These are phyloP conservation scores for Aspergillus sojae DNA, from an alignment of 2,329 filamentous ascomycete genomes.

Conservation along the genomic window DNA sequence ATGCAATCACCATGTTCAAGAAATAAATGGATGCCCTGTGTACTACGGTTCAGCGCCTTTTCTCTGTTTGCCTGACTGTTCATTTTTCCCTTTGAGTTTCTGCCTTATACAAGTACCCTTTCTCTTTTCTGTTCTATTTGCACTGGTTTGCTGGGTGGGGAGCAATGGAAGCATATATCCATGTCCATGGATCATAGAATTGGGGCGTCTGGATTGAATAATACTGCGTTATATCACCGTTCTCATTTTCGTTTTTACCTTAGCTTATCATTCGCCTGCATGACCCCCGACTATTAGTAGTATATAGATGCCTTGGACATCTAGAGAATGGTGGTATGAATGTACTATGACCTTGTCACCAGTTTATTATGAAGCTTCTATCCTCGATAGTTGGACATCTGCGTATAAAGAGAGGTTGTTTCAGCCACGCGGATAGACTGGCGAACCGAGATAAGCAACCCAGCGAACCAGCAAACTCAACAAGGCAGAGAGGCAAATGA, in stretches of 20 bases:
- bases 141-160: not conserved
- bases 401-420: not conserved
- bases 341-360: not conserved
- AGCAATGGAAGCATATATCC: not conserved
- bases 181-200: not conserved
- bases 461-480: not conserved
- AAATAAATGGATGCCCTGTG: constrained; percentile 28
- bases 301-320: not conserved
- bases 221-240: not conserved
- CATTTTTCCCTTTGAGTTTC: constrained; percentile 9
- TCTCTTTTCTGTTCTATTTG: constrained; percentile 6
- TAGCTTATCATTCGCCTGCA: not conserved
- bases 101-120: constrained; percentile 1
- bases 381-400: not conserved
- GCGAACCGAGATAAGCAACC: not conserved
- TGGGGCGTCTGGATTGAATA: constrained; percentile 4
- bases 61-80: constrained; percentile 6
- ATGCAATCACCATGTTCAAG: constrained; percentile 46
- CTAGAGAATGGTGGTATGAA: not conserved
- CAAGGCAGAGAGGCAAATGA: not conserved
- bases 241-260: not conserved
- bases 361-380: not conserved
- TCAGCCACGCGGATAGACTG: too few species aligned
- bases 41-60: not conserved
- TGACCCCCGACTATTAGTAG: not conserved